Base-by-base conservation (phyloP, 768 basidiomycete genomes). In the Candolleomyces eurysporus region DNA sequence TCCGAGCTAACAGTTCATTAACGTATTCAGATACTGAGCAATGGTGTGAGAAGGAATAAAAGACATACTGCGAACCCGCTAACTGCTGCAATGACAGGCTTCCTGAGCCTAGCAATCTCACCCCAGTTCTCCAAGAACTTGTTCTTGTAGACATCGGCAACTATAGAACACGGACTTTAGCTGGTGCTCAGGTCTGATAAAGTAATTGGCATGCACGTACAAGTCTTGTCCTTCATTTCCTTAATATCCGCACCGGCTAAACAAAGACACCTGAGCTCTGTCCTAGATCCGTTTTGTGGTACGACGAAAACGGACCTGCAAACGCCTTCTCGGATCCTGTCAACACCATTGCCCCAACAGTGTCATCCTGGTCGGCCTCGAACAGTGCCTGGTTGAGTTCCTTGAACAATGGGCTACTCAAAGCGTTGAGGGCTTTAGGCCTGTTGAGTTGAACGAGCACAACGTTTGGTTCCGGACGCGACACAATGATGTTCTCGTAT, bases 161-260 rank as follows among this genome's bases (percentile, higher is more conserved):
- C 93, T 94, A 46, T 45, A n/a, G 10, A n/a, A 49, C 36, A 11
- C 8, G 36, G 36, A 36, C 36, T 36, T 36, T 36, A 36, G 5
- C 36, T 36, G 36, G 5, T 36, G 11, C 26, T 26, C 26, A 26
- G 26, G 36, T 36, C 11, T 11, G 36, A 36, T 36, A 36, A 11
- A 36, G 6, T 7, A 36, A 11, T 36, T 36, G 8, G 8, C 36
- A 11, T 36, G 51, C 30, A 75, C 85, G 70, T 68, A 94, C 94
- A 97, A 61, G 87, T 78, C 76, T 95, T 95, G 77, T 96, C 92
- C 75, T 94, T 95, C 96, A 98, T 98, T 76, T 98, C 95, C 78
- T 97, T 98, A 76, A 99, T 98, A 75, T 99, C 96, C 21, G 96
- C 96, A 3, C 96, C 95, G 67, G 95, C 95, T 94, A 39, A 40